Percentiles rank a stretch among this genome's conserved stretches.
Evolutionary conservation across 2,329 filamentous ascomycete species (phyloP).

Genomic region (Graphilbum sp.): DNA sequence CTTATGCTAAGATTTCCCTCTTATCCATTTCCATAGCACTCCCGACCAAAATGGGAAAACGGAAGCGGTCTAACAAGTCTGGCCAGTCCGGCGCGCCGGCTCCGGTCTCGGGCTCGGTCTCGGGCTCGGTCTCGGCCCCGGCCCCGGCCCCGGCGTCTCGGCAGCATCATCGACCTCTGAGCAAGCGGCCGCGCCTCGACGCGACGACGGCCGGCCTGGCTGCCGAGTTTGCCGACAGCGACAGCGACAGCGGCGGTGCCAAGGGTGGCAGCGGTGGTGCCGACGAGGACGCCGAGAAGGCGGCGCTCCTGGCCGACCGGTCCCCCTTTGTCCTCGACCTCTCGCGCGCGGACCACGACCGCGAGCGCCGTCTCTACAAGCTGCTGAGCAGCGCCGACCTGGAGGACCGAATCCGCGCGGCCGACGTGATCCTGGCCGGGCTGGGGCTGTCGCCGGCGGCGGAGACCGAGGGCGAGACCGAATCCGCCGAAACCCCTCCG

Average conservation of each 20-base stretch:
- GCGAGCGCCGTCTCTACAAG: slow-evolving; percentile 44
- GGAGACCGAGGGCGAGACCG: slow-evolving; percentile 9
- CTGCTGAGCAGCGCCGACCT: slow-evolving; percentile 42
- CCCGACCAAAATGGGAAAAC: no score
- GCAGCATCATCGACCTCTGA: background rate
- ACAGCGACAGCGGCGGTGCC: background rate
- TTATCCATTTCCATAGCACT: no score
- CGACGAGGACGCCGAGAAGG: slow-evolving; percentile 1
- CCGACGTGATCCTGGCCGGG: slow-evolving; percentile 39
- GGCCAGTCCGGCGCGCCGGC: no score
- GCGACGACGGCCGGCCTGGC: background rate
- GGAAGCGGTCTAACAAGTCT: no score
- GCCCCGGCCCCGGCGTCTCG: no score
- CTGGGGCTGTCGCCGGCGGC: slow-evolving; percentile 18
- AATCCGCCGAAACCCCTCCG: background rate
- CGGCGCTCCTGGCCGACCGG: slow-evolving; percentile 15
- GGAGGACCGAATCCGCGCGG: slow-evolving; percentile 38
- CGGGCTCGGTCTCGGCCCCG: no score
- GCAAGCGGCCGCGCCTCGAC: slow-evolving; percentile 7
- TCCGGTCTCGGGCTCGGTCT: no score
- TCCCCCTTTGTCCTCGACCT: slow-evolving; percentile 35
- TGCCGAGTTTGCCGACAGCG: background rate
- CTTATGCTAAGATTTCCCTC: no score
- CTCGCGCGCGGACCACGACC: slow-evolving; percentile 34
- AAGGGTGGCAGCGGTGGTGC: background rate